phyloP scores from a whole-genome alignment of 345 rosid genomes.

The Linum lewisii region DNA sequence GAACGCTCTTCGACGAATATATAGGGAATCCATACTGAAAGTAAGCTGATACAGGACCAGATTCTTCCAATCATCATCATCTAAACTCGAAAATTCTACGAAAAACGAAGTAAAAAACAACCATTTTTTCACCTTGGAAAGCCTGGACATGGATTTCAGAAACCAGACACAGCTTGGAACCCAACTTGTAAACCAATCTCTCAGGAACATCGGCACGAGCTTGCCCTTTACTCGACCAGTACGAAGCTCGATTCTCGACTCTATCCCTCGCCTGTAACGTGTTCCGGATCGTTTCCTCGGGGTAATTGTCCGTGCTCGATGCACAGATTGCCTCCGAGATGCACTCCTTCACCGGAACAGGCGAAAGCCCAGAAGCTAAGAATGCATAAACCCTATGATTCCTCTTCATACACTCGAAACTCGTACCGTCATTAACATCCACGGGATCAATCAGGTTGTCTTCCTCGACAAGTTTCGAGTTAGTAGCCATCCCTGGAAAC shows the following conservation, averaged over 20 bases:
- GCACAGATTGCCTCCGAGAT: conserved; percentile 29
- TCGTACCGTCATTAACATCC: conserved; percentile 6
- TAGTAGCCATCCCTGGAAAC: conserved; percentile 17
- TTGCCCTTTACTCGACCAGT: conserved; percentile 39
- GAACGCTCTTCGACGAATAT: conserved; percentile 28
- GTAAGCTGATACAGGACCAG: conserved; percentile 22
- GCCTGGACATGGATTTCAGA: conserved; percentile 33
- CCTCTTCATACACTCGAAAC: conserved; percentile 20
- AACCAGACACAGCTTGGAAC: conserved; percentile 23
- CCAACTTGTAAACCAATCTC: conserved; percentile 27
- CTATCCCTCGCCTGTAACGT: conserved; percentile 31
- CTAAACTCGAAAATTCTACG: not conserved
- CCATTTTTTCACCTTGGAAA: conserved; percentile 28
- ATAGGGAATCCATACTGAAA: conserved; percentile 34
- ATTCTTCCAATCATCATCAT: not conserved
- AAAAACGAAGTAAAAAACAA: not conserved
- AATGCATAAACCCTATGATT: conserved; percentile 29
- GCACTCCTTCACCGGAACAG: conserved; percentile 17
- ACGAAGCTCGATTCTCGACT: conserved; percentile 19
- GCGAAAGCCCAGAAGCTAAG: conserved; percentile 25
- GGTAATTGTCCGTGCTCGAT: conserved; percentile 37
- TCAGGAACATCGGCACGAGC: conserved; percentile 22
- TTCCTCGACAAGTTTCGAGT: conserved; percentile 14
- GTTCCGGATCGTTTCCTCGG: conserved; percentile 27
- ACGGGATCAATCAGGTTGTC: conserved; percentile 19